Conservation (phyloP, 495 filamentous ascomycete genomes). For the Thermochaetoides thermophila region DNA sequence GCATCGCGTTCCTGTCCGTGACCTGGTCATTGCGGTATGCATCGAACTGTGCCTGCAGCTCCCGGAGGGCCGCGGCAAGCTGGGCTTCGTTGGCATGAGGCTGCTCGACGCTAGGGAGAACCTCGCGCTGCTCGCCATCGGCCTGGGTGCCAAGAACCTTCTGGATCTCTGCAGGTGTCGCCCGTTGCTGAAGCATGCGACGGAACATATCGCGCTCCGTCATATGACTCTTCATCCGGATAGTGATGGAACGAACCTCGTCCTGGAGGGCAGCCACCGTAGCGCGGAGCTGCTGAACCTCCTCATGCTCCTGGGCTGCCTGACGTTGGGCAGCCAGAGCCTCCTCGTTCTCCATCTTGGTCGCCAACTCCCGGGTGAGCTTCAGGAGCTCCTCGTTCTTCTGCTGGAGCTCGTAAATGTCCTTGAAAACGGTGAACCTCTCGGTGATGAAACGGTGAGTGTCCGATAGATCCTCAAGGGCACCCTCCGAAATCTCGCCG, state of each 20-base stretch:
- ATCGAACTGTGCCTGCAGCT: constrained; percentile 83
- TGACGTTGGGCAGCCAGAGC: constrained; percentile 53
- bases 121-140: constrained; percentile 27
- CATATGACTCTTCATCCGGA: constrained; percentile 78
- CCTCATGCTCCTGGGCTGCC: constrained; percentile 54
- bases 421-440: constrained; percentile 66
- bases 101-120: constrained; percentile 37
- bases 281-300: constrained; percentile 53
- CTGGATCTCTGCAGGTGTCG: constrained; percentile 41
- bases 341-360: constrained; percentile 84
- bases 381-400: constrained; percentile 74
- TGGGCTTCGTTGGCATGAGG: constrained; percentile 26
- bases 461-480: constrained; percentile 54
- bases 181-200: constrained; percentile 68
- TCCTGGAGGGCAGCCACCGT: constrained; percentile 45
- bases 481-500: constrained; percentile 44
- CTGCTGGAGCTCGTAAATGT: constrained; percentile 70
- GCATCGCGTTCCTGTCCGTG: constrained; percentile 62
- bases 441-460: constrained; percentile 79
- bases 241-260: constrained; percentile 62
- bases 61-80: constrained; percentile 43
- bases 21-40: constrained; percentile 72
- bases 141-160: constrained; percentile 53
- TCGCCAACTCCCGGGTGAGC: constrained; percentile 66
- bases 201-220: constrained; percentile 95